Evolutionary conservation across 1,139 yeast species (phyloP).

Genomic region (Pichia sp.): DNA sequence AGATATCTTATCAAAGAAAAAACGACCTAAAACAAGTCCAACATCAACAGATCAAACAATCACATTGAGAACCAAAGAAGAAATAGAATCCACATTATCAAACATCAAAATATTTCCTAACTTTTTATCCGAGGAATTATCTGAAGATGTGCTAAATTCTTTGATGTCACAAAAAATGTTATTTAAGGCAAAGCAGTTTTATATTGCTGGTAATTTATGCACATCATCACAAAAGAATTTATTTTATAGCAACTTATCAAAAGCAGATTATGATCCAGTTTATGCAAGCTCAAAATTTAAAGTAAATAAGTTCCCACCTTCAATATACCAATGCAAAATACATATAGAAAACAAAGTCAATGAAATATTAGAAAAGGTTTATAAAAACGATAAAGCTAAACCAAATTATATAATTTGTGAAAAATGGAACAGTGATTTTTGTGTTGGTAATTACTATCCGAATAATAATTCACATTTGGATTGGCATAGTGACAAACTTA

Average conservation of each 20-base stretch:
- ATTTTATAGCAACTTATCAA: conserved; percentile 31
- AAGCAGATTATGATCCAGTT: conserved; percentile 6
- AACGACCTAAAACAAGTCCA: background rate
- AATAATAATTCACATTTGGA: conserved; percentile 47
- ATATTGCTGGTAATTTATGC: conserved; percentile 55
- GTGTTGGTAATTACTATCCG: conserved; percentile 52
- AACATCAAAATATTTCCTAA: conserved; percentile 45
- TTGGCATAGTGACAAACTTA: conserved; percentile 68
- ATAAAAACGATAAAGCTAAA: conserved; percentile 29
- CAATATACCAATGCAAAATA: conserved; percentile 31
- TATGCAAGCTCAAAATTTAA: conserved; percentile 1
- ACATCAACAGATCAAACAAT: conserved; percentile 14
- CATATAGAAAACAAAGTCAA: conserved; percentile 16
- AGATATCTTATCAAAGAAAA: background rate
- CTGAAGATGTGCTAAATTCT: conserved; percentile 38
- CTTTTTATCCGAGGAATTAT: conserved; percentile 45
- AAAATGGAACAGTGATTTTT: conserved; percentile 47
- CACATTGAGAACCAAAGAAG: conserved; percentile 35
- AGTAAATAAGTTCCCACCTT: conserved; percentile 7
- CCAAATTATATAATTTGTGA: conserved; percentile 21
- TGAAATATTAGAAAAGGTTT: conserved; percentile 20
- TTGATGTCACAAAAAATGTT: conserved; percentile 36
- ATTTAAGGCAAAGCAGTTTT: conserved; percentile 42
- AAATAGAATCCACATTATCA: conserved; percentile 36
- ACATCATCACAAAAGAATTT: conserved; percentile 46